These are phyloP conservation scores for Chrysoporthe deuterocubensis DNA, from an alignment of 2,329 filamentous ascomycete genomes.

Conservation along the genomic window DNA sequence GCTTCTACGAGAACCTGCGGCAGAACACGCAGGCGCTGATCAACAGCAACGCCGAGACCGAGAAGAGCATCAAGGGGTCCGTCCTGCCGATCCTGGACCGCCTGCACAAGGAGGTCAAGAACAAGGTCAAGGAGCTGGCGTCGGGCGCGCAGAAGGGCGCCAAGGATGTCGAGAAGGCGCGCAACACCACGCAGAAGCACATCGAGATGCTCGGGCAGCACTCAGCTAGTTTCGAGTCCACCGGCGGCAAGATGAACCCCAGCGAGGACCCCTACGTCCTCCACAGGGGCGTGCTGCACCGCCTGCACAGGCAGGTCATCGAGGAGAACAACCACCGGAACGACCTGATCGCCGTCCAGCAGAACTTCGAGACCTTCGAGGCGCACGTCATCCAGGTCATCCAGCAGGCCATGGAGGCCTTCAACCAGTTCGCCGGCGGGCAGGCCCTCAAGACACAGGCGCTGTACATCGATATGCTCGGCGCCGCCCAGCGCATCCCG, in stretches of 20 bases:
- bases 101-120: constrained; percentile 94
- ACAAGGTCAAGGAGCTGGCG: constrained; percentile 88
- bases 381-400: constrained; percentile 80
- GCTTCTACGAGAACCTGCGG: constrained; percentile 92
- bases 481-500: constrained; percentile 75
- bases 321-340: constrained; percentile 97
- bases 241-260: constrained; percentile 71
- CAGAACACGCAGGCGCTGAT: constrained; percentile 89
- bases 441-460: constrained; percentile 82
- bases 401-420: constrained; percentile 80
- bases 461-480: constrained; percentile 84
- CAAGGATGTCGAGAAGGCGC: constrained; percentile 91
- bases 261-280: constrained; percentile 87
- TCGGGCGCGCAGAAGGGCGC: constrained; percentile 80
- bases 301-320: constrained; percentile 85
- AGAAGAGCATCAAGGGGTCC: constrained; percentile 84
- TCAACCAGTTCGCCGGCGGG: constrained; percentile 77
- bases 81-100: constrained; percentile 89
- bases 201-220: constrained; percentile 92
- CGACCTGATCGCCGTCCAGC: constrained; percentile 89
- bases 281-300: constrained; percentile 78
- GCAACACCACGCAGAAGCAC: constrained; percentile 86
- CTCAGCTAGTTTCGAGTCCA: constrained; percentile 77
- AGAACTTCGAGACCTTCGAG: constrained; percentile 87
- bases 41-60: constrained; percentile 88